Base-by-base conservation (phyloP, 805 yeast species). In the Pichia membranifaciens region DNA sequence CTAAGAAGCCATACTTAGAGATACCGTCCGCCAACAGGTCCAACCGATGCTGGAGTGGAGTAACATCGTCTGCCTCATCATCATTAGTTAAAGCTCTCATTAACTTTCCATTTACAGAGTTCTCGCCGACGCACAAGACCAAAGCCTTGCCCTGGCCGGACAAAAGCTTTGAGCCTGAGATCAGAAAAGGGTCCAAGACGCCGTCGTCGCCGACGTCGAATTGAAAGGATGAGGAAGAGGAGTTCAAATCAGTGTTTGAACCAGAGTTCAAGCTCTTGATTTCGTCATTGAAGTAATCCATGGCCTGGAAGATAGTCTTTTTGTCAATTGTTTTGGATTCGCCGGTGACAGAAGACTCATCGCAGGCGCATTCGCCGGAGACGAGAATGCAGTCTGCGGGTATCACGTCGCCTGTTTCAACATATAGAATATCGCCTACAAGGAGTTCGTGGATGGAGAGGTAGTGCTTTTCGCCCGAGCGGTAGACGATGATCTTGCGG, bases 351-450 rank as follows among this genome's bases (percentile, higher is more conserved):
- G 96, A 81, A 35, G 90, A 79, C 69, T 93, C 99, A 62, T 93
- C 99, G 63, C 91, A 84, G 56, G 87, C 91, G 51, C 93, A 75
- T 38, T 75, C 77, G 6, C 97, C 96, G 9, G 70, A 63, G 10
- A 89, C 69, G 50, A 91, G 64, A 4, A 93, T 70, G 29, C 87
- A 81, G 66, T 93, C 99, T 1, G 91, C 93, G 0, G 98, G 95
- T 1, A 91, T 70, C 47, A 93, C 81, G 59, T 93, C 99, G 52
- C 99, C 99, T 2, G 98, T 95, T 64, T 89, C 95, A 40, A 93
- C 67, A 42, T 73, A 70, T 21, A 91, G 68, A 4, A 93, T 55
- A 61, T 93, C 99, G 38, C 99, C 99, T 20, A 87, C 97, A 31
- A 84, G 57, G 43, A 95, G 66, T 50, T 87, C 87, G 58, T 76